Base-by-base conservation (phyloP, 2,329 filamentous ascomycete species). In the Aureobasidium sp. region DNA sequence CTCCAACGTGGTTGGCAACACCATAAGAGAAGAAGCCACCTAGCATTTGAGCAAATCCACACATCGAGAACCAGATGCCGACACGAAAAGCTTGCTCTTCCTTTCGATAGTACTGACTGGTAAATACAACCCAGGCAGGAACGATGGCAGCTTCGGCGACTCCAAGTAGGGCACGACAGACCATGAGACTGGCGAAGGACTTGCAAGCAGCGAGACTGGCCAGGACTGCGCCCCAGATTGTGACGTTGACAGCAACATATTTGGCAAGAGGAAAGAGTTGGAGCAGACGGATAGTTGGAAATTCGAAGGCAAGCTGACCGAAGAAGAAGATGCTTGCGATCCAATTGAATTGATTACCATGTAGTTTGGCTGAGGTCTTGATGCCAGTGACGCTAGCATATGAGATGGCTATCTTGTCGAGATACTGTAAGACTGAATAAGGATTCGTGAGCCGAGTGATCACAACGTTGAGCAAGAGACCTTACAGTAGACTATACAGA, bases 161-260 rank as follows among this genome's bases (percentile, higher is more conserved):
- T n/a, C 72, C 72, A n/a, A 74, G 65, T 3, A 74, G 63, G 26
- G 69, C 69, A 8, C 71, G 67, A 8, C 67, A 68, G 7, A 68
- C 62, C 17, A 69, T 64, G 17, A 73, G 65, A 2, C 66, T 64
- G n/a, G 69, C 68, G 51, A 68, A 74, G 27, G 64, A 68, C 26
- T 61, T 67, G 27, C 66, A 68, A 7, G 69, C 71, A 15, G 70
- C 69, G 32, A 70, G 68, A 52, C 67, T 71, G 36, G 64, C 65
- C 10, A 73, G 59, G 9, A 72, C 63, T 1, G 65, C 65, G 3
- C 71, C 70, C 71, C 71, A 73, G 47, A 67, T 62, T 51, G 71
- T 65, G 43, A 72, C 67, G 34, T 71, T 72, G 17, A 65, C 44
- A 9, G 68, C 69, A 0, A 72, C 64, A 61, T 70, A 70, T 43